phyloP scores from a whole-genome alignment of 306 rosid genomes.

The Corylus heterophylla region DNA sequence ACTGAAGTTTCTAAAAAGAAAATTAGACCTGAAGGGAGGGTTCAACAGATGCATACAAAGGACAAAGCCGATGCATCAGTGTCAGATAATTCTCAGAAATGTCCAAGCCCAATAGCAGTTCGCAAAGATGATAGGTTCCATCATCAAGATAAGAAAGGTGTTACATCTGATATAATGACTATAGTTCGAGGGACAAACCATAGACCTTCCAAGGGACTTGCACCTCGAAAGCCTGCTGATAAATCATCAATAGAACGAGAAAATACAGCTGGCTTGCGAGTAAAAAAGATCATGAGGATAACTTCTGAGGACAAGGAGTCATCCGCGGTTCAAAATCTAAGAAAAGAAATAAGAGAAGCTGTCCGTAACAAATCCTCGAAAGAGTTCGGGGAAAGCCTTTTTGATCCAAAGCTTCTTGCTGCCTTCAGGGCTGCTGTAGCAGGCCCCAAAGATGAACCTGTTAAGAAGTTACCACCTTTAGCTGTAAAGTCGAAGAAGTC shows the following conservation, averaged over 20 bases:
- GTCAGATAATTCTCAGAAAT: slow-evolving; percentile 37
- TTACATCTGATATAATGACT: slow-evolving; percentile 58
- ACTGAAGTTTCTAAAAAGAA: slow-evolving; percentile 47
- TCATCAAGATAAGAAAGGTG: slow-evolving; percentile 38
- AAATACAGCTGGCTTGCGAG: slow-evolving; percentile 72
- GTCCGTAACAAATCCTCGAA: slow-evolving; percentile 67
- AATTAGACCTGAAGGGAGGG: slow-evolving; percentile 46
- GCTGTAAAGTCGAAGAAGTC: slow-evolving; percentile 76
- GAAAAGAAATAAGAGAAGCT: slow-evolving; percentile 91
- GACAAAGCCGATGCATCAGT: slow-evolving; percentile 29
- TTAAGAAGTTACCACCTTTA: slow-evolving; percentile 53
- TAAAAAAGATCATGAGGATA: slow-evolving; percentile 96
- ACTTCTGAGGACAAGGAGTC: slow-evolving; percentile 70
- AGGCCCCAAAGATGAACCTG: slow-evolving; percentile 73
- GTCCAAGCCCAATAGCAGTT: slow-evolving; percentile 28
- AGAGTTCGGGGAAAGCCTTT: slow-evolving; percentile 65
- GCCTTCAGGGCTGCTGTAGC: slow-evolving; percentile 90
- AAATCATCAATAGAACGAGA: slow-evolving; percentile 52
- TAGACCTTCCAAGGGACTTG: slow-evolving; percentile 50
- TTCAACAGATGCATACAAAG: slow-evolving; percentile 31
- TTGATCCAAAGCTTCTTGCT: slow-evolving; percentile 90
- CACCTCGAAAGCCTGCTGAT: slow-evolving; percentile 33
- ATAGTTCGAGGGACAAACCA: slow-evolving; percentile 65
- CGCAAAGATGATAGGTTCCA: slow-evolving; percentile 31
- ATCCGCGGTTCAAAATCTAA: slow-evolving; percentile 64